phyloP scores from a whole-genome alignment of 768 basidiomycete genomes.

The Dacryopinax primogenitus region DNA sequence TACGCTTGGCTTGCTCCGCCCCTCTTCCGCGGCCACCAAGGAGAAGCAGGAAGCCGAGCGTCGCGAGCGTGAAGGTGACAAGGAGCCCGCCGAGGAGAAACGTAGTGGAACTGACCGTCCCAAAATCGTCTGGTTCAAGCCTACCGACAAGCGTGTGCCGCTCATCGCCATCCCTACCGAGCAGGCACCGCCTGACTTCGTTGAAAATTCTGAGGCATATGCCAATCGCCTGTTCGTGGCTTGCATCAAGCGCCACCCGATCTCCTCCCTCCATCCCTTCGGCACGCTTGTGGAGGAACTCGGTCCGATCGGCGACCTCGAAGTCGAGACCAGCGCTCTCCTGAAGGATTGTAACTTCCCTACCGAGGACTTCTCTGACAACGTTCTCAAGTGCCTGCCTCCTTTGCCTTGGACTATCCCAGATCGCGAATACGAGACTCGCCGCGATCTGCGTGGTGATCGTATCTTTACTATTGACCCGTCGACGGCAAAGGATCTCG shows the following conservation, averaged over 20 bases:
- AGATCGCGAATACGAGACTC: slow-evolving; percentile 73
- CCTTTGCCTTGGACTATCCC: slow-evolving; percentile 91
- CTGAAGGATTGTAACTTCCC: slow-evolving; percentile 99
- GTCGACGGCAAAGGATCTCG: slow-evolving; percentile 74
- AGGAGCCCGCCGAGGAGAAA: slow-evolving; percentile 64
- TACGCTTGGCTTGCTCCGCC: slow-evolving; percentile 84
- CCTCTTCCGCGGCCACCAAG: slow-evolving; percentile 93
- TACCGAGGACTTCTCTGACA: slow-evolving; percentile 90
- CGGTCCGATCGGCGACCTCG: slow-evolving; percentile 94
- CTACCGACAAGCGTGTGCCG: slow-evolving; percentile 96
- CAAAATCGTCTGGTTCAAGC: slow-evolving; percentile 99
- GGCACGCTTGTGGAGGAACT: slow-evolving; percentile 96
- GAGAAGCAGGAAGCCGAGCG: slow-evolving; percentile 98
- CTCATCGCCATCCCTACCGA: slow-evolving; percentile 98
- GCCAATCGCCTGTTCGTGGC: slow-evolving; percentile 87
- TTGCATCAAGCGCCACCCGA: slow-evolving; percentile 96
- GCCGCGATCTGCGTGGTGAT: slow-evolving; percentile 74
- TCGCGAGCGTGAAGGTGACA: slow-evolving; percentile 90
- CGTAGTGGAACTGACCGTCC: slow-evolving; percentile 73
- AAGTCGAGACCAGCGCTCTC: slow-evolving; percentile 93
- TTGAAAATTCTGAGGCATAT: slow-evolving; percentile 86
- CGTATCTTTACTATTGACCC: slow-evolving; percentile 93
- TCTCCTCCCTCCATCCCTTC: slow-evolving; percentile 95
- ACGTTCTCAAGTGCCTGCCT: slow-evolving; percentile 87
- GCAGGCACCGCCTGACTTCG: slow-evolving; percentile 91